A percentile compares a stretch with the other conserved stretches of the same genome.
These are phyloP conservation scores for Trichoderma afroharzianum DNA, from an alignment of 2,329 filamentous ascomycete species.

Conservation along the genomic window DNA sequence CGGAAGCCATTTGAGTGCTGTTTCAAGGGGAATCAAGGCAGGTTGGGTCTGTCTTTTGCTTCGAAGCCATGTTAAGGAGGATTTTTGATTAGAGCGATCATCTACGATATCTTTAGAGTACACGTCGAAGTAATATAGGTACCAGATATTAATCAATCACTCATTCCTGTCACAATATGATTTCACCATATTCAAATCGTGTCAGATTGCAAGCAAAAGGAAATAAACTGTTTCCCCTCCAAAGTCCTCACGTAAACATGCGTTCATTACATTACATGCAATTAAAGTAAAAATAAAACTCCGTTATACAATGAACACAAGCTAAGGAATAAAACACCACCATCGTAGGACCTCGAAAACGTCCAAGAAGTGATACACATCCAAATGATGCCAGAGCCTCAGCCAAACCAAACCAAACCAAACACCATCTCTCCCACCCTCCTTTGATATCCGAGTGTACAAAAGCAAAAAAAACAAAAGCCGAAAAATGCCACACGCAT, in stretches of 20 bases:
- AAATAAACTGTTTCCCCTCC: not conserved
- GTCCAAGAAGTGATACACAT: not conserved
- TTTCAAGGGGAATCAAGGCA: not conserved
- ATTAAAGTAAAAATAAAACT: not conserved
- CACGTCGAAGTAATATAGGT: not conserved
- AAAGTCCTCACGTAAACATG: not conserved
- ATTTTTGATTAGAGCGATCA: not conserved
- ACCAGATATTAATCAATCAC: not conserved
- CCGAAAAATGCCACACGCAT: not conserved
- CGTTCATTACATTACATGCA: constrained; percentile 4
- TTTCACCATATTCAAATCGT: not conserved
- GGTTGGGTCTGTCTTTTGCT: too few species aligned
- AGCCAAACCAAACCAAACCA: not conserved
- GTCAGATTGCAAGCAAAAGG: not conserved
- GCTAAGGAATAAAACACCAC: not conserved
- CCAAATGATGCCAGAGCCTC: not conserved
- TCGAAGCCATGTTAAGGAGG: not conserved
- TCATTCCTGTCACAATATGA: not conserved
- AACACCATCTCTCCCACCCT: not conserved
- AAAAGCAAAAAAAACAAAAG: not conserved
- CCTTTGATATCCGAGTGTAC: not conserved
- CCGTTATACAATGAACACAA: not conserved
- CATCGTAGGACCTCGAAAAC: not conserved
- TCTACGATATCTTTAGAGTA: not conserved
- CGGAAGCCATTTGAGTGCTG: not conserved